Evolutionary conservation across 1,139 yeast species (phyloP), one percentile per base, ranked within the genome.

Genomic region (Protomyces macrosporus): DNA sequence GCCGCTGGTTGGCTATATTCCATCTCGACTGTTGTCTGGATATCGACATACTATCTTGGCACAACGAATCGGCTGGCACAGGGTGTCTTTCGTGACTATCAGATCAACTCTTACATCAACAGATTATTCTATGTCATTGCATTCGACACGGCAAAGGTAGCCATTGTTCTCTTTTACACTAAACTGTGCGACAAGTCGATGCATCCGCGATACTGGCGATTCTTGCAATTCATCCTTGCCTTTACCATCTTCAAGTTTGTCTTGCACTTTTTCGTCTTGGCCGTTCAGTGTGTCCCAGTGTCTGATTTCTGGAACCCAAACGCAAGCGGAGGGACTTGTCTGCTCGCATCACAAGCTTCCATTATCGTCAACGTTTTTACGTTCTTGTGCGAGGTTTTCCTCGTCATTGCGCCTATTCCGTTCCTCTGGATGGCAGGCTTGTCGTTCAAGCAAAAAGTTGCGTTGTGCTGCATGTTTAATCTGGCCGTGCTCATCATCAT

Each of bases 371-470:
- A 58, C 34, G 48, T 51, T 40, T 58, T 58, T 45, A 58, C 52
- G 50, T 58, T 58, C 32, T 12, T 52, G 42, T 52, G 56, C 6
- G 62, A 58, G 45, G 42, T 37, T 2, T 35, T 58, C 37, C 42
- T 58, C 30, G 62, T 58, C 6, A 16, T 58, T 4, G 62, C 62
- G n/a, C 62, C 62, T 12, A 58, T 58, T 10, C 62, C 62, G 16
- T 37, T 58, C 42, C 56, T 58, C 4, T 58, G 62, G 62, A 33
- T 58, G 51, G 62, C 62, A 12, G 62, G 62, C 10, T 42, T 58
- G 35, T 14, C 45, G 9, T 23, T 34, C 23, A 30, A 56, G 4
- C 62, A 58, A 35, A 53, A 55, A 7, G 16, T 52, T 14, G 62
- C 62, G 6, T 42, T 58, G 6, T 55, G 56, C 30, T 52, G 55